Conservation (phyloP, 2,329 filamentous ascomycete genomes). For the Fusarium buharicum region DNA sequence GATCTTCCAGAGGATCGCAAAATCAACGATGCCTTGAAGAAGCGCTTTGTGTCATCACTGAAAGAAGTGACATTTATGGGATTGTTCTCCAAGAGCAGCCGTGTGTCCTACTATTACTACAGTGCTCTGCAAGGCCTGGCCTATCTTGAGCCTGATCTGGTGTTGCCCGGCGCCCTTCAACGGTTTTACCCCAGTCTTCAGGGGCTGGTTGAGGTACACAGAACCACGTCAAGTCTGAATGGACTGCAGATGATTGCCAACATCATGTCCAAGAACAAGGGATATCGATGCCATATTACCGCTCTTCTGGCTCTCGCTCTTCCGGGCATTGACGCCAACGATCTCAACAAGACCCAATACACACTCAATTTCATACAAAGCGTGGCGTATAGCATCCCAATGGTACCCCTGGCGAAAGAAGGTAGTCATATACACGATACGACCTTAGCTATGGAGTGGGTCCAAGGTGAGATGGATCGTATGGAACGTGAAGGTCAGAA, state of each 20-base stretch:
- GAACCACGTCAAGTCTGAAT: constrained; percentile 92
- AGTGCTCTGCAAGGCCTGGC: constrained; percentile 89
- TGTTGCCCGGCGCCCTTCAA: constrained; percentile 91
- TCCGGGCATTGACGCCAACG: constrained; percentile 97
- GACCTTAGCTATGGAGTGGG: constrained; percentile 87
- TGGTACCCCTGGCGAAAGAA: constrained; percentile 75
- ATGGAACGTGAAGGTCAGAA: constrained; percentile 90
- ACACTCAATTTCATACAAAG: constrained; percentile 95
- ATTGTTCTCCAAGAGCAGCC: constrained; percentile 93
- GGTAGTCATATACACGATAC: constrained; percentile 76
- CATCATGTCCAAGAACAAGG: constrained; percentile 90
- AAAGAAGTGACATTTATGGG: constrained; percentile 98
- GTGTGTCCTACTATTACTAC: constrained; percentile 90
- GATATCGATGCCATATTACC: constrained; percentile 96
- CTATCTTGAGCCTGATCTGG: constrained; percentile 89
- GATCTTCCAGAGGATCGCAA: constrained; percentile 82
- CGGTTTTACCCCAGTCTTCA: constrained; percentile 97
- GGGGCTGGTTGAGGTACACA: constrained; percentile 94
- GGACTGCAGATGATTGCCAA: constrained; percentile 92
- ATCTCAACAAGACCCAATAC: constrained; percentile 94
- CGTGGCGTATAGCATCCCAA: constrained; percentile 94
- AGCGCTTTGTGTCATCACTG: constrained; percentile 87
- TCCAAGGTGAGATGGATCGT: constrained; percentile 91
- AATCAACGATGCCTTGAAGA: constrained; percentile 83
- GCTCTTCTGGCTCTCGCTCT: constrained; percentile 91